A percentile compares a stretch with the other conserved stretches of the same genome.
These are phyloP conservation scores for Fusarium sp. DNA, from an alignment of 2,329 filamentous ascomycete genomes.

Conservation along the genomic window DNA sequence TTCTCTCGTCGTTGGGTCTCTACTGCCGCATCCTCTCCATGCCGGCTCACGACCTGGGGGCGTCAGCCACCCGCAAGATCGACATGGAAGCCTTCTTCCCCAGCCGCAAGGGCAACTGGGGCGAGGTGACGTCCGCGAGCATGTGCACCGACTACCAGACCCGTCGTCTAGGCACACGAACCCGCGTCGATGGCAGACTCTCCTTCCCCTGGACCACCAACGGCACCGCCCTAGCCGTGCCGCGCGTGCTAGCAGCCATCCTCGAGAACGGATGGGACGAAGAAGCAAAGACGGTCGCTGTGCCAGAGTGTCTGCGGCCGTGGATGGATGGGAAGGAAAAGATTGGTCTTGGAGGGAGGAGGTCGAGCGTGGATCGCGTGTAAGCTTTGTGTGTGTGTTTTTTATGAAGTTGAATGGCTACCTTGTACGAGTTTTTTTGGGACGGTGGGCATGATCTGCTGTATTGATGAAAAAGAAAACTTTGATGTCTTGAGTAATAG, in stretches of 20 bases:
- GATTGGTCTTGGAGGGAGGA: constrained; percentile 62
- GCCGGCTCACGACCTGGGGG: constrained; percentile 89
- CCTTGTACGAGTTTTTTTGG: constrained; percentile 30
- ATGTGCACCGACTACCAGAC: constrained; percentile 97
- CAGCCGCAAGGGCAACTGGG: constrained; percentile 79
- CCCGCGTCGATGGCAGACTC: constrained; percentile 69
- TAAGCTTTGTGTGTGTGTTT: constrained; percentile 22
- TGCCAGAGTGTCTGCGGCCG: constrained; percentile 82
- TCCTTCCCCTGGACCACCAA: constrained; percentile 92
- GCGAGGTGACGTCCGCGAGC: constrained; percentile 90
- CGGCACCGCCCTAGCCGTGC: constrained; percentile 92
- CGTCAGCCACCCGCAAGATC: constrained; percentile 85
- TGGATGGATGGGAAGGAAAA: constrained; percentile 85
- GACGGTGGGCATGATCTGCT: constrained; percentile 15
- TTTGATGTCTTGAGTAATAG: constrained; percentile 32
- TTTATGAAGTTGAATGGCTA: constrained; percentile 1
- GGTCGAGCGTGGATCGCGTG: constrained; percentile 46
- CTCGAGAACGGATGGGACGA: constrained; percentile 93
- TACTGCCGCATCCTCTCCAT: constrained; percentile 93
- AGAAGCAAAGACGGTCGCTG: constrained; percentile 70
- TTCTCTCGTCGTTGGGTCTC: constrained; percentile 80
- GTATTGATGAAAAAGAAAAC: constrained; percentile 15
- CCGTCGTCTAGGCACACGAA: constrained; percentile 81
- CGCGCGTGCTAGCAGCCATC: constrained; percentile 87
- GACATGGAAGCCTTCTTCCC: constrained; percentile 98